Conservation (phyloP, 768 basidiomycete genomes). For the Dentipellis sp. region DNA sequence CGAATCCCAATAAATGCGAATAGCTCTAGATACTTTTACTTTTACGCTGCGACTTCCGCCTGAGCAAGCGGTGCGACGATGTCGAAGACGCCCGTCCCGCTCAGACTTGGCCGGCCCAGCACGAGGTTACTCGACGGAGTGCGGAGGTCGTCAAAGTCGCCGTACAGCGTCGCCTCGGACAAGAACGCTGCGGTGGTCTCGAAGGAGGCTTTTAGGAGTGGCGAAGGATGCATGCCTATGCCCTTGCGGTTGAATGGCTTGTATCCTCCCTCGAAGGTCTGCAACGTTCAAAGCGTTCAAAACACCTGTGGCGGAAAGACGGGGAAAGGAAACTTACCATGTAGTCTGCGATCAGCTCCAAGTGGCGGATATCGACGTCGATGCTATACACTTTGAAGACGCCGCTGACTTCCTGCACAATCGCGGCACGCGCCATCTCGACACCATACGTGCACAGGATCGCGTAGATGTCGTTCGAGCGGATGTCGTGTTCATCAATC, state of each 20-base stretch:
- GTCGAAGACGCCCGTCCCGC: constrained; percentile 96
- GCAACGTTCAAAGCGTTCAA: not conserved
- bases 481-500: constrained; percentile 72
- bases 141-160: constrained; percentile 89
- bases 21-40: not conserved
- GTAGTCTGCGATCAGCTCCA: constrained; percentile 97
- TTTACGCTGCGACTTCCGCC: not conserved
- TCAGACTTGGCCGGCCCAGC: constrained; percentile 72
- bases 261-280: constrained; percentile 98
- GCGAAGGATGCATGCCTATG: constrained; percentile 88
- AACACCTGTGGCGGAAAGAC: not conserved
- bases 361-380: constrained; percentile 86
- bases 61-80: constrained; percentile 49
- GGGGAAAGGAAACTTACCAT: constrained; percentile 57
- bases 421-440: constrained; percentile 88
- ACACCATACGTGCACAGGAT: constrained; percentile 91
- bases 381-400: constrained; percentile 96
- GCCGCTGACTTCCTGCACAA: constrained; percentile 82
- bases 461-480: constrained; percentile 93
- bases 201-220: constrained; percentile 93
- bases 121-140: constrained; percentile 92
- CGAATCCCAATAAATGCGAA: not conserved
- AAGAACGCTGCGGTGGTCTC: constrained; percentile 93
- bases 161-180: constrained; percentile 84
- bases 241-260: constrained; percentile 98